Conservation (phyloP, 345 rosid genomes). For the Dipteronia dyeriana region DNA sequence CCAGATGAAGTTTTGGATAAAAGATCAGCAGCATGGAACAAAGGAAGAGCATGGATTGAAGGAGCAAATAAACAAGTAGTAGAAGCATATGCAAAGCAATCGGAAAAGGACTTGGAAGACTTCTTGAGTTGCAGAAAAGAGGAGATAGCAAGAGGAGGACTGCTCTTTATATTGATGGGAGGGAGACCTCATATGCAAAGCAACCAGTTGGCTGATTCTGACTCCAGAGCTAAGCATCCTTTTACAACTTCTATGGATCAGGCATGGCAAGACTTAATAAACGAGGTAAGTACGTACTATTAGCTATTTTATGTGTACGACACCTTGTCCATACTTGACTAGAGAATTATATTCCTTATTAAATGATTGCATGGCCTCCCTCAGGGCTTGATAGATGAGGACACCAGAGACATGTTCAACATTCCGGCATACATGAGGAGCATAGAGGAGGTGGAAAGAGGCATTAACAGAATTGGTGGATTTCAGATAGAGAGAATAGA, state of each 20-base stretch:
- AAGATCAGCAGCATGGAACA: conserved; percentile 52
- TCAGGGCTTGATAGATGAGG: conserved; percentile 56
- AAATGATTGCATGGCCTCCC: not conserved
- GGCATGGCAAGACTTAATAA: conserved; percentile 61
- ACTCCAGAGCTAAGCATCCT: conserved; percentile 57
- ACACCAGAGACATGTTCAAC: conserved; percentile 57
- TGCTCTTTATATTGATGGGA: conserved; percentile 56
- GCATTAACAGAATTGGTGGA: conserved; percentile 45
- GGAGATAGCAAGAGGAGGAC: conserved; percentile 56
- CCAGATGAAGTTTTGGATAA: conserved; percentile 47
- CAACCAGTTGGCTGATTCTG: conserved; percentile 52
- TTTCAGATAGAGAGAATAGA: conserved; percentile 54
- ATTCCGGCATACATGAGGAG: conserved; percentile 68
- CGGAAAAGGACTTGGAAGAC: conserved; percentile 52
- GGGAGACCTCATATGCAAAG: conserved; percentile 42
- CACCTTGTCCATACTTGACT: too few relatives aligned
- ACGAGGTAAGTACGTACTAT: conserved; percentile 39
- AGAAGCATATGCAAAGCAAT: conserved; percentile 53
- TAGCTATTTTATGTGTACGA: too few relatives aligned
- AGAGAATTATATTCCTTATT: not conserved
- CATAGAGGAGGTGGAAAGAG: conserved; percentile 54
- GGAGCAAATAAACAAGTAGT: conserved; percentile 51
- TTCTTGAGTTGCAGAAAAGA: conserved; percentile 57
- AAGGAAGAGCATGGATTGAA: conserved; percentile 61
- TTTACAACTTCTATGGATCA: conserved; percentile 61